Base-by-base conservation (phyloP, 768 basidiomycete species). In the Rhizopogon sp. region DNA sequence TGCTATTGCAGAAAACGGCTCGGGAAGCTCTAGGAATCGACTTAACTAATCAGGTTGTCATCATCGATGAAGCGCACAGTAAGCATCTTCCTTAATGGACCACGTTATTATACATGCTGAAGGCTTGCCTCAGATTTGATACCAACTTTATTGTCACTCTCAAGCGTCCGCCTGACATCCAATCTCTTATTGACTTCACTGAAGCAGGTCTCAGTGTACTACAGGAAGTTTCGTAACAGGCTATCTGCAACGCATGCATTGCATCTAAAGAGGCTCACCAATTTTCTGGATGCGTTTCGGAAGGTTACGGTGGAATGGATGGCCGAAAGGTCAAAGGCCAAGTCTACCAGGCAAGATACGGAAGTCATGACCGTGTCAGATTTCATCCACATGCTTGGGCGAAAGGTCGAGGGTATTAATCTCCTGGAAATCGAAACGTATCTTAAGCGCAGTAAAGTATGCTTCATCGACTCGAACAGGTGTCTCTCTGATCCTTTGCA, bases 11-110 rank as follows among this genome's bases (percentile, higher is more conserved):
- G 58, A 87, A 82, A 57, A 79, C 80, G 1, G 90, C 94, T 2
- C 77, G 96, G 49, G 92, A 97, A 63, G 85, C 93, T 0, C 76
- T 98, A 0, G 89, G 89, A 2, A 94, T 99, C 55, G 82, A 91
- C 64, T 73, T 97, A 43, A 87, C 79, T 10, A 81, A 86, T 62
- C 93, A 97, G 62, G 76, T 98, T 16, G 82, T 99, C 31, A 79
- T 98, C 22, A 84, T 99, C 52, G 96, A 99, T 64, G 96, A 99
- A 74, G 96, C 96, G 0, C 96, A 99, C 70, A 98, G 93, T 94
- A 62, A 55, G 90, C 74, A 17, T 9, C 31, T 64, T 33, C 13
- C 25, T 1, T 35, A 28, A 11, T 25, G 4, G 25, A 17, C 50
- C 29, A 1, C 39, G 22, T 35, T 49, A 13, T 25, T 52, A 54